Percentiles rank a stretch among this genome's conserved stretches.
These are phyloP conservation scores for Porphyrellus cyaneotinctus DNA, from an alignment of 768 basidiomycete genomes.

Conservation along the genomic window DNA sequence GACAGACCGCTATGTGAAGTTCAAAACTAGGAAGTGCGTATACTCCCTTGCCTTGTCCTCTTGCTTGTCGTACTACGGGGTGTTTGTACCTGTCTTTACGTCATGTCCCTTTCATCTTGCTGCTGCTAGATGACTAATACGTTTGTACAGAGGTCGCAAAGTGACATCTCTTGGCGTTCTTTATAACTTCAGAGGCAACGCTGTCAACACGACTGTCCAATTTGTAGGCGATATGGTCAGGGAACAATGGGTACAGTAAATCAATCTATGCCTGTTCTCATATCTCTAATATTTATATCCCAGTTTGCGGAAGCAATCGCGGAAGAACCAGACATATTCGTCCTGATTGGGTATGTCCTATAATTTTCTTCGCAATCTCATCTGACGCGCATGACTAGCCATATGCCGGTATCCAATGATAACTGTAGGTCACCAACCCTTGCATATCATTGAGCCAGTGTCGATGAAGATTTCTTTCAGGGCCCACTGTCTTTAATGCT, in stretches of 20 bases:
- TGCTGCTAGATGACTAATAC: background rate
- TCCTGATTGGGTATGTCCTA: constrained; percentile 56
- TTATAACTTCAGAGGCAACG: constrained; percentile 72
- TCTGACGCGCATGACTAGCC: constrained; percentile 39
- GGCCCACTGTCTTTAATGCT: constrained; percentile 69
- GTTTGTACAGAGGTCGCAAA: constrained; percentile 45
- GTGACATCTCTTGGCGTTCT: constrained; percentile 81
- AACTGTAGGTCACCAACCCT: constrained; percentile 44
- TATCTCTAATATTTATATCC: background rate
- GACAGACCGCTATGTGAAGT: constrained; percentile 61
- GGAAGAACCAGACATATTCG: constrained; percentile 80
- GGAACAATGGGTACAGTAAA: constrained; percentile 62
- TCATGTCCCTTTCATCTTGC: background rate
- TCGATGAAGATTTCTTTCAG: constrained; percentile 32
- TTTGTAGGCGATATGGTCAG: constrained; percentile 70
- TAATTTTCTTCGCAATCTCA: background rate
- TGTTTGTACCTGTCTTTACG: no score
- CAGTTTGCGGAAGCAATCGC: constrained; percentile 76
- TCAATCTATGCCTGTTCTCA: background rate
- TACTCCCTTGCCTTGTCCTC: background rate
- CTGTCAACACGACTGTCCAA: constrained; percentile 70
- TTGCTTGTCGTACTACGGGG: no score
- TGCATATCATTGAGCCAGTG: background rate
- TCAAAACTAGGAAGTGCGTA: constrained; percentile 65
- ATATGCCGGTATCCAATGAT: constrained; percentile 76